Conservation (phyloP, 371 early-diverging fungal species). For the Blakeslea trispora region DNA sequence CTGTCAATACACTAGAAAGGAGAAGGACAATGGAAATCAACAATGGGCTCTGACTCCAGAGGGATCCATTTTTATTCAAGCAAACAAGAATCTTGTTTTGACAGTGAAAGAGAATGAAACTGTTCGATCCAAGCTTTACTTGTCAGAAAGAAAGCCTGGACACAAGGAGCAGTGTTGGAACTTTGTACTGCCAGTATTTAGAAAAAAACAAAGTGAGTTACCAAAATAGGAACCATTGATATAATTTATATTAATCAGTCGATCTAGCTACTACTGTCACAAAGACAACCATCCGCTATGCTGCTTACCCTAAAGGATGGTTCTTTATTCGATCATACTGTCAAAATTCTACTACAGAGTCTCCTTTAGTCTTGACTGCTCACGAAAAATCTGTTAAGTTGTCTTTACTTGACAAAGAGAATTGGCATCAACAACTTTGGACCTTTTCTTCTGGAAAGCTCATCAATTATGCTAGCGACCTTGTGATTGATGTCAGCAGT, state of each 20-base stretch:
- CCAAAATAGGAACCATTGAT: background rate
- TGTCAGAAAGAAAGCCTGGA: slow-evolving; percentile 30
- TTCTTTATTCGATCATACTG: slow-evolving; percentile 43
- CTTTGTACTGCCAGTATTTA: slow-evolving; percentile 51
- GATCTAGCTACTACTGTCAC: slow-evolving; percentile 22
- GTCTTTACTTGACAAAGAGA: slow-evolving; percentile 25
- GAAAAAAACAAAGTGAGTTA: slow-evolving; percentile 40
- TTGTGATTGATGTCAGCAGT: slow-evolving; percentile 43
- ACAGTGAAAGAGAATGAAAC: slow-evolving; percentile 33
- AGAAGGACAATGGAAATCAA: slow-evolving; percentile 36
- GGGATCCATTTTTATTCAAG: slow-evolving; percentile 34
- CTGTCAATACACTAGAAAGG: slow-evolving; percentile 47
- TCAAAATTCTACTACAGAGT: slow-evolving; percentile 35
- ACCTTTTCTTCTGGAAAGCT: slow-evolving; percentile 49
- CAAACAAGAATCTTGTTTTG: slow-evolving; percentile 31
- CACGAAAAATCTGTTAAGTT: slow-evolving; percentile 28
- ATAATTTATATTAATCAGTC: background rate
- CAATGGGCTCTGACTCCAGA: slow-evolving; percentile 43
- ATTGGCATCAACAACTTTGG: slow-evolving; percentile 57
- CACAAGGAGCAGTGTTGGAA: slow-evolving; percentile 52
- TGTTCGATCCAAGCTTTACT: slow-evolving; percentile 23
- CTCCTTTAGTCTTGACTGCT: slow-evolving; percentile 42
- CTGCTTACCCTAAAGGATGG: slow-evolving; percentile 46
- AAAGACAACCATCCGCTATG: slow-evolving; percentile 38
- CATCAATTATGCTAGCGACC: slow-evolving; percentile 52